Evolutionary conservation across 768 basidiomycete species (phyloP).

Genomic region (Agaricus blazei): DNA sequence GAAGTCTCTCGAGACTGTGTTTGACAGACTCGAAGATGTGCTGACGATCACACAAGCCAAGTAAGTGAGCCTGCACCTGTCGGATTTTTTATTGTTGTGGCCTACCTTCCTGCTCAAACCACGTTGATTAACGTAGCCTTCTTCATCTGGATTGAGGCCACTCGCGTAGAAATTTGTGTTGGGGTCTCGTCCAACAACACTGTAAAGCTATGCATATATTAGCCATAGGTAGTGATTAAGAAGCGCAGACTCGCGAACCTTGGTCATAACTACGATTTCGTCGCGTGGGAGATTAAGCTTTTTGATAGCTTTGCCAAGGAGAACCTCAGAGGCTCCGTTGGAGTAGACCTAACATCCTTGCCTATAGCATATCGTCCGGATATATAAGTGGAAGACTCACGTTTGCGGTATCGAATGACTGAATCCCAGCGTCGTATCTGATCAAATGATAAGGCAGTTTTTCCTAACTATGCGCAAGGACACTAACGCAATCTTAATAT

Average conservation of each 20-base stretch:
- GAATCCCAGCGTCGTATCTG: slow-evolving; percentile 59
- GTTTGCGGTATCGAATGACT: slow-evolving; percentile 57
- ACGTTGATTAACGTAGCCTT: slow-evolving; percentile 53
- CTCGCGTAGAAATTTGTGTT: slow-evolving; percentile 8
- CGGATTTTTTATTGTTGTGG: not conserved
- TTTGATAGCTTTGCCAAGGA: slow-evolving; percentile 72
- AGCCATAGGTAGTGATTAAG: not conserved
- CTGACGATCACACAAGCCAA: slow-evolving; percentile 19
- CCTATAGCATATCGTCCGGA: not conserved
- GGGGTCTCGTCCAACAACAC: slow-evolving; percentile 23
- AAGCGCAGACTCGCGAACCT: slow-evolving; percentile 30
- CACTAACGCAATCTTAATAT: slow-evolving; percentile 28
- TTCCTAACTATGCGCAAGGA: not conserved
- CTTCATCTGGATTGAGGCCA: slow-evolving; percentile 23
- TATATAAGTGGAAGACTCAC: slow-evolving; percentile 15
- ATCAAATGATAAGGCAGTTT: not conserved
- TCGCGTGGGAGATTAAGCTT: slow-evolving; percentile 62
- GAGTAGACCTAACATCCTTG: slow-evolving; percentile 45
- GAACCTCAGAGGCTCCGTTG: slow-evolving; percentile 58
- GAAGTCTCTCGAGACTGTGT: slow-evolving; percentile 56
- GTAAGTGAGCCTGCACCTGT: not conserved
- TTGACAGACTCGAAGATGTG: slow-evolving; percentile 71
- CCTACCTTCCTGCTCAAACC: slow-evolving; percentile 34
- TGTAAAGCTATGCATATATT: slow-evolving; percentile 31
- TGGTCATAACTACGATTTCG: slow-evolving; percentile 75